Evolutionary conservation across 2,329 filamentous ascomycete genomes (phyloP).

Genomic region (Fusarium sp.): DNA sequence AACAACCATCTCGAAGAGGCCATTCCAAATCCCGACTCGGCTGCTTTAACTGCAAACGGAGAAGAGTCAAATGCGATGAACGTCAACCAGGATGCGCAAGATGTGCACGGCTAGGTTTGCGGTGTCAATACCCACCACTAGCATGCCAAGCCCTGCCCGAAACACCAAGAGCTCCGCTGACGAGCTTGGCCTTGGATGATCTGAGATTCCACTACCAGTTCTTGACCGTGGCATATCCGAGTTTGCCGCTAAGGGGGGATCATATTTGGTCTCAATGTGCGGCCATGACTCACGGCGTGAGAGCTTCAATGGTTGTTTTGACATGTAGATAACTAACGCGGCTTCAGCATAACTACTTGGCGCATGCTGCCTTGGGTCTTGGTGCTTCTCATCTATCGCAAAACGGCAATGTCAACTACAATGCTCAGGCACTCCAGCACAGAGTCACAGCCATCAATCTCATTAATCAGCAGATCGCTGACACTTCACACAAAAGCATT

Average conservation of each 20-base stretch:
- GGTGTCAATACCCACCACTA: constrained; percentile 48
- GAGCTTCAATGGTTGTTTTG: not conserved
- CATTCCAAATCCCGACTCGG: constrained; percentile 49
- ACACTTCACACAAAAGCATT: constrained; percentile 36
- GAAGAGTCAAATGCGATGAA: constrained; percentile 50
- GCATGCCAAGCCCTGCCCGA: constrained; percentile 18
- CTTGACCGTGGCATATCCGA: constrained; percentile 55
- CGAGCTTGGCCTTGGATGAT: constrained; percentile 50
- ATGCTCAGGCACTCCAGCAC: constrained; percentile 44
- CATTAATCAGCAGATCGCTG: constrained; percentile 50
- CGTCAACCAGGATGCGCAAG: constrained; percentile 44
- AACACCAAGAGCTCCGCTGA: constrained; percentile 44
- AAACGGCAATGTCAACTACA: constrained; percentile 43
- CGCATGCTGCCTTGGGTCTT: constrained; percentile 53
- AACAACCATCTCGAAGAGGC: constrained; percentile 14
- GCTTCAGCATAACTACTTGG: constrained; percentile 50
- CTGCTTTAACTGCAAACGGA: constrained; percentile 49
- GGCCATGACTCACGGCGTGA: constrained; percentile 51
- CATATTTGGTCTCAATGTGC: constrained; percentile 50
- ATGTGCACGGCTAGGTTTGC: constrained; percentile 50
- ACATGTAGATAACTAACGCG: not conserved
- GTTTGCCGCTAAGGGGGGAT: constrained; percentile 49
- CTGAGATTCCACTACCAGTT: constrained; percentile 65
- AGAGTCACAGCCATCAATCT: constrained; percentile 49
- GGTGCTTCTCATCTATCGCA: constrained; percentile 53